Conservation (phyloP, 73 alveolate genomes). For the Paraurostyla sp. region DNA sequence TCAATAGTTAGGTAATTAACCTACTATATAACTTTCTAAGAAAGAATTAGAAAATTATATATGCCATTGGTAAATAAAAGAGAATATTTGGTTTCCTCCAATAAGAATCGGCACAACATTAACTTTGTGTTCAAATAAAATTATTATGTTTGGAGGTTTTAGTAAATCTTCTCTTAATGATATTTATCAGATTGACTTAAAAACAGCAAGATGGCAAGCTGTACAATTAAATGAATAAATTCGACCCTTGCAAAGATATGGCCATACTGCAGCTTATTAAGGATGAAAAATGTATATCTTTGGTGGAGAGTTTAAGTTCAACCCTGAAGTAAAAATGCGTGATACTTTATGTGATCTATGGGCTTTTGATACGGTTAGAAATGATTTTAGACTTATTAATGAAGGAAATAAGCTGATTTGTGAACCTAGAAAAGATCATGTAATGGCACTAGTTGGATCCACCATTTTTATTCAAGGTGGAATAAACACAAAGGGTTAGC, state of each 20-base stretch:
- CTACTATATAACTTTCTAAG: neutral
- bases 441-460: conserved; percentile 5
- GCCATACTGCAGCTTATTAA: conserved; percentile 38
- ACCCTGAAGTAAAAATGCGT: conserved; percentile 46
- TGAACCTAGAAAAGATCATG: conserved; percentile 58
- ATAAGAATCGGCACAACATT: conserved; percentile 44
- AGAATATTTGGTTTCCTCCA: conserved; percentile 52
- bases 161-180: conserved; percentile 30
- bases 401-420: conserved; percentile 27
- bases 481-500: neutral
- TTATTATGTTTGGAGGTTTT: conserved; percentile 56
- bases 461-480: conserved; percentile 48
- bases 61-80: conserved; percentile 47
- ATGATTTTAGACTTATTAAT: conserved; percentile 16
- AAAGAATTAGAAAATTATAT: neutral
- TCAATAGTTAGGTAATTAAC: neutral
- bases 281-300: conserved; percentile 1
- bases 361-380: conserved; percentile 6
- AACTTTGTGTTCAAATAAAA: neutral
- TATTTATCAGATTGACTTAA: neutral
- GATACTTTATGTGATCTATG: conserved; percentile 55
- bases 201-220: conserved; percentile 19
- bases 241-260: conserved; percentile 50
- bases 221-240: neutral
- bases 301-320: conserved; percentile 65